Percentiles rank a stretch among this genome's conserved stretches.
These are phyloP conservation scores for Avena insularis DNA, from an alignment of 176 grass and related monocot genomes.

Conservation along the genomic window DNA sequence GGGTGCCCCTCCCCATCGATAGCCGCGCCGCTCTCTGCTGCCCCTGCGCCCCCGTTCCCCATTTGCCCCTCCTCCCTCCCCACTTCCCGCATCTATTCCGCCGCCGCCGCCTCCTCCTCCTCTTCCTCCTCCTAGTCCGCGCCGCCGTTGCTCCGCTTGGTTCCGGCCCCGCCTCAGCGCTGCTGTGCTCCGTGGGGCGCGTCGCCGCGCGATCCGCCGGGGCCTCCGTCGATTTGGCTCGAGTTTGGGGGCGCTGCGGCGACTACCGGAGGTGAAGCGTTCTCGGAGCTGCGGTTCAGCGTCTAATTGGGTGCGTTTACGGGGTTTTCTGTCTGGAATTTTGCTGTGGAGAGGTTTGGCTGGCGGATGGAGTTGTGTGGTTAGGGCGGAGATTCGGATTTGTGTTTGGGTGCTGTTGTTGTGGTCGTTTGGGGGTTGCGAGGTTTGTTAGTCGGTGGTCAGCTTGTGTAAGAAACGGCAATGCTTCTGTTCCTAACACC, in stretches of 20 bases:
- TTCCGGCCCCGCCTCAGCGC: background rate
- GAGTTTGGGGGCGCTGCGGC: slow-evolving; percentile 27
- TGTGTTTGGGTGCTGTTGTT: slow-evolving; percentile 7
- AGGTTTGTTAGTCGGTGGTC: background rate
- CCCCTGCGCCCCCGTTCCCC: slow-evolving; percentile 54
- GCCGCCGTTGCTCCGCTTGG: slow-evolving; percentile 33
- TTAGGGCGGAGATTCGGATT: slow-evolving; percentile 53
- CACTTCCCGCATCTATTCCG: slow-evolving; percentile 24
- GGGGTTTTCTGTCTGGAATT: slow-evolving; percentile 37
- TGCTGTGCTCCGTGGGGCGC: slow-evolving; percentile 11
- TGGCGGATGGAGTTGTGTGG: slow-evolving; percentile 8
- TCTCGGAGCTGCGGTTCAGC: slow-evolving; percentile 27
- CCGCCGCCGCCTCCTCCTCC: slow-evolving; percentile 39
- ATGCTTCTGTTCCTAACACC: background rate
- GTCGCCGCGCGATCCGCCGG: slow-evolving; percentile 26
- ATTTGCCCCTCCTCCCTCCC: slow-evolving; percentile 42
- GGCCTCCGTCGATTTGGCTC: slow-evolving; percentile 39
- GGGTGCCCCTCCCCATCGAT: slow-evolving; percentile 61
- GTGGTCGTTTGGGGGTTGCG: background rate
- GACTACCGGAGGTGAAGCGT: slow-evolving; percentile 46
- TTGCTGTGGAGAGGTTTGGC: slow-evolving; percentile 19
- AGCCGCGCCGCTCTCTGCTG: slow-evolving; percentile 60
- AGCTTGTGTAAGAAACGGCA: background rate
- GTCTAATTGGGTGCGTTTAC: slow-evolving; percentile 33
- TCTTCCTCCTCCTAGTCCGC: background rate